phyloP scores from a whole-genome alignment of 306 rosid species.

The Dalbergia oliveri region DNA sequence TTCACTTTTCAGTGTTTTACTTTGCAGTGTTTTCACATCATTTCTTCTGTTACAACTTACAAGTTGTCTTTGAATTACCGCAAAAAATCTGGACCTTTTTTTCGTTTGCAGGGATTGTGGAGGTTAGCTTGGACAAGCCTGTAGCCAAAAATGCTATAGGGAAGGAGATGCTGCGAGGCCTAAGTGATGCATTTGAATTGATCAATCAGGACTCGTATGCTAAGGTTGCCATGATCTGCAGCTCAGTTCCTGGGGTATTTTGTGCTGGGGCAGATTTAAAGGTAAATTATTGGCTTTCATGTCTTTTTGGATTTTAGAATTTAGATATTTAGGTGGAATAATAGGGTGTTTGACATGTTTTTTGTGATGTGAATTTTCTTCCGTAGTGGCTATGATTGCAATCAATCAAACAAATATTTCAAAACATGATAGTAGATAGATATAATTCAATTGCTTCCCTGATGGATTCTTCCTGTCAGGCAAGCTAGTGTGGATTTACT shows the following conservation, averaged over 20 bases:
- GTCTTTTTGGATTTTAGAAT: not conserved
- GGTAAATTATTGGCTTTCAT: conserved; percentile 37
- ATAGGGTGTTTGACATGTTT: not conserved
- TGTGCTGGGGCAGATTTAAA: conserved; percentile 62
- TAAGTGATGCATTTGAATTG: conserved; percentile 63
- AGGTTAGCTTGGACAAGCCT: conserved; percentile 76
- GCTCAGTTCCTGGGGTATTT: conserved; percentile 73
- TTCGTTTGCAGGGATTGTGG: conserved; percentile 68
- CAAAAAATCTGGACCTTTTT: conserved; percentile 16
- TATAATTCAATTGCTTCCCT: conserved; percentile 12
- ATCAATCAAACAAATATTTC: not conserved
- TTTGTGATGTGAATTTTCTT: conserved; percentile 11
- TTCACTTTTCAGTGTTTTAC: not conserved
- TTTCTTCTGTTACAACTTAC: not conserved
- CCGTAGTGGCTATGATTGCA: not conserved
- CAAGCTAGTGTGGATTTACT: too few species aligned
- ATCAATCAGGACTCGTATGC: conserved; percentile 61
- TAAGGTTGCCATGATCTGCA: conserved; percentile 72
- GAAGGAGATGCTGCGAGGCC: conserved; percentile 72
- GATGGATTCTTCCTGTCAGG: conserved; percentile 39
- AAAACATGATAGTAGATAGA: not conserved
- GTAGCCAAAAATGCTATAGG: conserved; percentile 85
- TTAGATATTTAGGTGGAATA: not conserved
- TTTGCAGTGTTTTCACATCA: not conserved
- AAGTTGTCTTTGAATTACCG: conserved; percentile 16